Conservation (phyloP, 306 rosid genomes). For the Vigna nakashimae region DNA sequence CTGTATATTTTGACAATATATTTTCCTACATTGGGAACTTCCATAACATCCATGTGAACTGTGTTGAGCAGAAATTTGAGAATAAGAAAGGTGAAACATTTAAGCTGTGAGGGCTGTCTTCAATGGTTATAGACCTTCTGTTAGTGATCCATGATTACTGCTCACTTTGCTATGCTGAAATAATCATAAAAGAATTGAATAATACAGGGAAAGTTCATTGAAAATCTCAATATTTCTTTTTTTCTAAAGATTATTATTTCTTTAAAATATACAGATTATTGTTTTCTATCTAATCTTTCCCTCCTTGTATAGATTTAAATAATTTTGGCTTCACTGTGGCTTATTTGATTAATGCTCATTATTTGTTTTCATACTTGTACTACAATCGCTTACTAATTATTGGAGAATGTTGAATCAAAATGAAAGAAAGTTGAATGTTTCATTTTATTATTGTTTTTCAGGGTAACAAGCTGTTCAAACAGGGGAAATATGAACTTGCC, state of each 20-base stretch:
- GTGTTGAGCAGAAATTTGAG: slow-evolving; percentile 12
- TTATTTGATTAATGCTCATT: slow-evolving; percentile 28
- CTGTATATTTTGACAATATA: background rate
- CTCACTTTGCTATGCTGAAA: background rate
- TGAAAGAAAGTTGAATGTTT: slow-evolving; percentile 32
- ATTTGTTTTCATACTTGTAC: slow-evolving; percentile 34
- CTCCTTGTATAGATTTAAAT: background rate
- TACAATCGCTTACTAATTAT: background rate
- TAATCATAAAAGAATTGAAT: background rate
- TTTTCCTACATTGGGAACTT: background rate
- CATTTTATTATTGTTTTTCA: slow-evolving; percentile 52
- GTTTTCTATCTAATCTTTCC: slow-evolving; percentile 13
- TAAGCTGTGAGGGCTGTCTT: background rate
- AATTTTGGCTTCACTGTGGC: background rate
- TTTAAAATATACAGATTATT: slow-evolving; percentile 2
- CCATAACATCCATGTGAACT: background rate
- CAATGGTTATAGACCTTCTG: background rate
- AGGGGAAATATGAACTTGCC: slow-evolving; percentile 93
- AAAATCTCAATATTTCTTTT: background rate
- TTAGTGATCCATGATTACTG: too few relatives aligned
- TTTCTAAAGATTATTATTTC: background rate
- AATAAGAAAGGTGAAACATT: slow-evolving; percentile 3
- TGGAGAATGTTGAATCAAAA: background rate
- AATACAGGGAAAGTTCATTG: background rate
- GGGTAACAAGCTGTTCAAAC: slow-evolving; percentile 98